phyloP scores from a whole-genome alignment of 768 basidiomycete species.

The Hypsizygus marmoreus region DNA sequence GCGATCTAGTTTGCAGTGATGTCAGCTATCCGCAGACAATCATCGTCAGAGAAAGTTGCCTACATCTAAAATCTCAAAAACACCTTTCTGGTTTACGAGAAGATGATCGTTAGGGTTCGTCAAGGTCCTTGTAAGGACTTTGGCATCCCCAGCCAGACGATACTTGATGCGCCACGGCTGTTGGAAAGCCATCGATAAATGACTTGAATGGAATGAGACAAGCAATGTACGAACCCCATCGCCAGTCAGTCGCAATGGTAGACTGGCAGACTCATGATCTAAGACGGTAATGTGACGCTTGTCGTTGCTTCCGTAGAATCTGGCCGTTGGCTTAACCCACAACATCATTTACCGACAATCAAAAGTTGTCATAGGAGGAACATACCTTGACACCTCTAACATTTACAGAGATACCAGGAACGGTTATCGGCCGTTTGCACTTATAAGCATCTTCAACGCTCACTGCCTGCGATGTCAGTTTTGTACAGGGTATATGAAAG shows the following conservation, averaged over 20 bases:
- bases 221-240: constrained; percentile 64
- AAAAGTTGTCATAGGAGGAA: constrained; percentile 3
- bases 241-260: constrained; percentile 88
- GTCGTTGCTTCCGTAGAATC: constrained; percentile 74
- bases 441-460: constrained; percentile 88
- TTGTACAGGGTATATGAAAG: background rate
- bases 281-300: constrained; percentile 64
- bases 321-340: constrained; percentile 70
- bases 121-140: constrained; percentile 41
- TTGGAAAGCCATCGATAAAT: constrained; percentile 7
- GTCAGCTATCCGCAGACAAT: too few relatives aligned
- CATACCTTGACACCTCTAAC: constrained; percentile 79
- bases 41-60: constrained; percentile 21
- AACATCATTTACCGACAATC: background rate
- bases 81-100: constrained; percentile 70
- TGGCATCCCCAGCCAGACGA: constrained; percentile 48
- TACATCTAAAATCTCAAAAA: constrained; percentile 75
- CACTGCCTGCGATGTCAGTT: constrained; percentile 44
- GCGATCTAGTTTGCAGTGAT: too few relatives aligned
- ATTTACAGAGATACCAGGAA: constrained; percentile 80
- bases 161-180: constrained; percentile 92
- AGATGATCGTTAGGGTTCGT: constrained; percentile 72
- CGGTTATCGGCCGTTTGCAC: constrained; percentile 75
- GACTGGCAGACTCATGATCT: constrained; percentile 67
- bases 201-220: background rate